Base-by-base conservation (phyloP, 177 flowering plant species). In the Tripterygium wilfordii region DNA sequence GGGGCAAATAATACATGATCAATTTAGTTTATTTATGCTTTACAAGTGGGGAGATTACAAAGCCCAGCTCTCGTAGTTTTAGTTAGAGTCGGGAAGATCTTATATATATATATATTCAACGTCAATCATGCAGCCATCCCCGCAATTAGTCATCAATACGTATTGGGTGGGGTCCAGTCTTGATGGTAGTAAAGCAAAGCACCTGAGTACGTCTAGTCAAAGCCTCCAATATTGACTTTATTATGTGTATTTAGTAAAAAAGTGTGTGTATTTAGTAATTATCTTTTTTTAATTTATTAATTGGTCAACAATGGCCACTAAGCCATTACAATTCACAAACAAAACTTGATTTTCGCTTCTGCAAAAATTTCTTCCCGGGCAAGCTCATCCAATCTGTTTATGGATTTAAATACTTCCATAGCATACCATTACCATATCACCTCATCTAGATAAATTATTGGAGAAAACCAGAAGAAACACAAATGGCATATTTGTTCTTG, bases 81-180 rank as follows among this genome's bases (percentile, higher is more conserved):
- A 78, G 80, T 76, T 76, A 82, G 94, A 85, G 78, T 68, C 71
- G 77, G 46, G 45, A 69, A 79, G 84, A 79, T 78, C 76, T 72
- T 56, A 41, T 27, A 41, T 54, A n/a, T n/a, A n/a, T n/a, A n/a
- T n/a, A n/a, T n/a, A n/a, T 59, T 69, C 69, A 78, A 80, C 89
- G 87, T 72, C 87, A 78, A 82, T 80, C 95, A 79, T 87, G 89
- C 89, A 70, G 71, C 74, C 80, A 68, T 68, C 58, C 65, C 47
- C 56, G 48, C 56, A 53, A 56, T 64, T 27, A 31, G 63, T 77
- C 74, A 69, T 68, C 58, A 49, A 5, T 70, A 76, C 72, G 78
- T 66, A 67, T 72, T 60, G 71, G 65, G 51, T 60, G 75, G 71
- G 64, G 56, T 22, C 65, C 57, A 20, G 14, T 7, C 13, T 6